Evolutionary conservation across 352 stramenopile genomes (phyloP).

Genomic region (Pythium guiyangense): DNA sequence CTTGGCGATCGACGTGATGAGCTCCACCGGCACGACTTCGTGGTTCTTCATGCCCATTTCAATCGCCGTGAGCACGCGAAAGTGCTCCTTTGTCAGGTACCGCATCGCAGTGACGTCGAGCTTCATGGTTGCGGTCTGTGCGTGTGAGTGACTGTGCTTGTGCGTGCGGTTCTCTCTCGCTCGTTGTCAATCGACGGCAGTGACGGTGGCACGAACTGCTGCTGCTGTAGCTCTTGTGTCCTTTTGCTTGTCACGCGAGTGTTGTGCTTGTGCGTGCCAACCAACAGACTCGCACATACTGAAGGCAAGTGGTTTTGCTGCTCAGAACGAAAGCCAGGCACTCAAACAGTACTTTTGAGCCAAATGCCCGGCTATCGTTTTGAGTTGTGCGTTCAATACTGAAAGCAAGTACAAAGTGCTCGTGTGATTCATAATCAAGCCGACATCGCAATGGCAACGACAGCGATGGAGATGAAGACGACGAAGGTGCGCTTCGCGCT

Average conservation of each 20-base stretch:
- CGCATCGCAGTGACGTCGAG: conserved; percentile 92
- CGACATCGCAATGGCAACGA: background rate
- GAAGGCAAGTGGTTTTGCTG: too few species aligned
- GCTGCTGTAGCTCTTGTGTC: background rate
- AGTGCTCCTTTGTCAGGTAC: conserved; percentile 95
- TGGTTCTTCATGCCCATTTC: conserved; percentile 99
- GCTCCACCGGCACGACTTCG: conserved; percentile 94
- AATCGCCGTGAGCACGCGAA: conserved; percentile 97
- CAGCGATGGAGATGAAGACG: too few species aligned
- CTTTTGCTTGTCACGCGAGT: background rate
- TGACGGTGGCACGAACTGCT: background rate
- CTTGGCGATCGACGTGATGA: conserved; percentile 96
- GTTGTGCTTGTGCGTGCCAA: too few species aligned
- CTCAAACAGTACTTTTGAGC: too few species aligned
- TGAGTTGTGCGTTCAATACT: background rate
- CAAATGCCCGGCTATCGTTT: background rate
- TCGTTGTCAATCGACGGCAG: background rate
- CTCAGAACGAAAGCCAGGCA: too few species aligned
- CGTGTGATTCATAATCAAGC: background rate
- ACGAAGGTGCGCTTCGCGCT: conserved; percentile 27
- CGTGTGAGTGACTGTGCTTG: conserved; percentile 2
- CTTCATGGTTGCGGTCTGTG: conserved; percentile 64
- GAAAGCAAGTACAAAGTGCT: background rate
- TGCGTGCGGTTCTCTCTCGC: background rate
- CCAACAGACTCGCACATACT: too few species aligned